Evolutionary conservation across 345 rosid species (phyloP).

Genomic region (Citrus sp.): DNA sequence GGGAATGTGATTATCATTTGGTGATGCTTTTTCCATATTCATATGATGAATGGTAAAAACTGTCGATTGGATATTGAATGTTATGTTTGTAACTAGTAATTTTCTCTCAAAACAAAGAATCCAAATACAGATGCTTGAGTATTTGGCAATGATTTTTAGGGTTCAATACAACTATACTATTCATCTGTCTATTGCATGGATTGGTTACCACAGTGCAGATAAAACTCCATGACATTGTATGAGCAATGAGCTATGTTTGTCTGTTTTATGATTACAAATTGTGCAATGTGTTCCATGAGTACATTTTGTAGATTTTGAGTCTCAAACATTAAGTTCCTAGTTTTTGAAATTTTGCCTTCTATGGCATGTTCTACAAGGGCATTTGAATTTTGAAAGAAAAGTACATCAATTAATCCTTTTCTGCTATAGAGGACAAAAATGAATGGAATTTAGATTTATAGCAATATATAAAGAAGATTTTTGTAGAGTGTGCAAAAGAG

Average conservation of each 20-base stretch:
- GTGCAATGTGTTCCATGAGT: neutral
- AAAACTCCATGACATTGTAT: neutral
- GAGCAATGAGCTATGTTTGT: neutral
- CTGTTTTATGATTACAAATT: neutral
- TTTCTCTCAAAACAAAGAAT: neutral
- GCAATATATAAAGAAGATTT: neutral
- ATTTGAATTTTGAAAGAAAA: neutral
- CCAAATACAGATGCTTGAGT: too few species aligned
- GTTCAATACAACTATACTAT: neutral
- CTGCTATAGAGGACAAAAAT: neutral
- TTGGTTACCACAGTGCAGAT: neutral
- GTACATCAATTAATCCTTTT: neutral
- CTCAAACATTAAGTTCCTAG: neutral
- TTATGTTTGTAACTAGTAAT: neutral
- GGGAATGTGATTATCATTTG: neutral
- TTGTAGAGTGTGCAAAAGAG: neutral
- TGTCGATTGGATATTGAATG: neutral
- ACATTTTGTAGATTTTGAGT: neutral
- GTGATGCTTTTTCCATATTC: neutral
- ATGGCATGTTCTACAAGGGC: neutral
- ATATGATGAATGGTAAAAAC: neutral
- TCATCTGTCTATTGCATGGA: neutral
- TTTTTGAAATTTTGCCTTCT: neutral
- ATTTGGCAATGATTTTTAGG: neutral
- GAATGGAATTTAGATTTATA: neutral